Conservation (phyloP, 2,329 filamentous ascomycete species). For the Colletotrichum magnum region DNA sequence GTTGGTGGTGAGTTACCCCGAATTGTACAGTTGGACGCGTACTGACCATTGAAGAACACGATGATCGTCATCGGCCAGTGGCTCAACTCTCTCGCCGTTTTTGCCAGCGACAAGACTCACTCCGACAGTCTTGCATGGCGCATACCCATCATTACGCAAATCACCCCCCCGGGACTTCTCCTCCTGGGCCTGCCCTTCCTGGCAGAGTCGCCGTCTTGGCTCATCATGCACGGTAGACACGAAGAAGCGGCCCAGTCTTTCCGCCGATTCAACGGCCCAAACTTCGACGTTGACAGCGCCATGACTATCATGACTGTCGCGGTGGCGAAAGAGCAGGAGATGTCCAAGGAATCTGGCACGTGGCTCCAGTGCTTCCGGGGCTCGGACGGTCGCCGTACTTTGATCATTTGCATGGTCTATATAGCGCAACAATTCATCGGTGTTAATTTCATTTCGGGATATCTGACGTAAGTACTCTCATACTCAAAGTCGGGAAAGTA, state of each 20-base stretch:
- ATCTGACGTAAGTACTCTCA: slow-evolving; percentile 47
- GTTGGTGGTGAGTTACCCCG: slow-evolving; percentile 38
- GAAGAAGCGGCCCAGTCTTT: slow-evolving; percentile 42
- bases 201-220: slow-evolving; percentile 43
- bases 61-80: slow-evolving; percentile 50
- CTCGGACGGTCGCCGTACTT: slow-evolving; percentile 46
- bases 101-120: slow-evolving; percentile 28
- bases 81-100: slow-evolving; percentile 37
- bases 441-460: slow-evolving; percentile 49
- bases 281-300: slow-evolving; percentile 44
- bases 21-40: neutral
- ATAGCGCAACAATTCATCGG: slow-evolving; percentile 49
- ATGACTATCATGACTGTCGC: slow-evolving; percentile 43
- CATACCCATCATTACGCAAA: slow-evolving; percentile 49
- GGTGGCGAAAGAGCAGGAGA: slow-evolving; percentile 44
- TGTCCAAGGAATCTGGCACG: slow-evolving; percentile 39
- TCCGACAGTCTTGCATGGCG: slow-evolving; percentile 47
- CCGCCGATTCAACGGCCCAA: slow-evolving; percentile 45
- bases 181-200: slow-evolving; percentile 43
- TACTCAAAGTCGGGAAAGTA: neutral
- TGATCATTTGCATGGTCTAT: slow-evolving; percentile 51
- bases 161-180: slow-evolving; percentile 46
- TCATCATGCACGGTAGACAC: slow-evolving; percentile 39
- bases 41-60: slow-evolving; percentile 43
- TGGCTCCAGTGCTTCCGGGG: slow-evolving; percentile 49